phyloP scores from a whole-genome alignment of 176 grass and related monocot species.

The Oryza australiensis region DNA sequence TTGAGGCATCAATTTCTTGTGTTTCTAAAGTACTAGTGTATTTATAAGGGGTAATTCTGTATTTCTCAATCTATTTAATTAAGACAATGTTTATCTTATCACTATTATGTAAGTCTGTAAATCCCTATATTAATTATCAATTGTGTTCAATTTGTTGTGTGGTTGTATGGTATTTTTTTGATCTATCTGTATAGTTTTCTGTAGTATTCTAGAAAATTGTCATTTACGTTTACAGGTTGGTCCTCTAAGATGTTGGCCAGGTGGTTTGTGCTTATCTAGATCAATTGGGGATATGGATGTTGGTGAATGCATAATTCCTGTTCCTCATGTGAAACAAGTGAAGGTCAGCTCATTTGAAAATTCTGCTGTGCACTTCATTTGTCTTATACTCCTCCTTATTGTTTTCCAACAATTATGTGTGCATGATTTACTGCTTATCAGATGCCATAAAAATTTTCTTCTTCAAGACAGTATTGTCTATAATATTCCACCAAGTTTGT shows the following conservation, averaged over 20 bases:
- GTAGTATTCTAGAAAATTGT: conserved; percentile 10
- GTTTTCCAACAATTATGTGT: background rate
- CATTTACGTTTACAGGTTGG: conserved; percentile 66
- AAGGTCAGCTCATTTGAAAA: conserved; percentile 67
- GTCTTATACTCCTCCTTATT: background rate
- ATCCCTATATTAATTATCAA: background rate
- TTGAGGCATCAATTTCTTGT: background rate
- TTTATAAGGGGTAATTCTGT: background rate
- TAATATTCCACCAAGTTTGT: background rate
- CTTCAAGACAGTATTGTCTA: background rate
- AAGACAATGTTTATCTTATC: conserved; percentile 7
- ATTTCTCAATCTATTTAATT: background rate
- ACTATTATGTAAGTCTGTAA: background rate
- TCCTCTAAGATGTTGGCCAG: conserved; percentile 98
- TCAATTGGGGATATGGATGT: conserved; percentile 95
- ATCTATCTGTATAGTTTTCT: background rate
- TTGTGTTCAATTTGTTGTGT: background rate
- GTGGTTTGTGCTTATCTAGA: conserved; percentile 96
- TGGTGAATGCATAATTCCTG: conserved; percentile 90
- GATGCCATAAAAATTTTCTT: conserved; percentile 15
- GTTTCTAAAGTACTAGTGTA: background rate
- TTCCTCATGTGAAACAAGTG: conserved; percentile 99
- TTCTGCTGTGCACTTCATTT: conserved; percentile 6
- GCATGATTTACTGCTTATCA: background rate
- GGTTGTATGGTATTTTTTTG: background rate